phyloP scores from a whole-genome alignment of 768 basidiomycete species.

The Artomyces pyxidatus region DNA sequence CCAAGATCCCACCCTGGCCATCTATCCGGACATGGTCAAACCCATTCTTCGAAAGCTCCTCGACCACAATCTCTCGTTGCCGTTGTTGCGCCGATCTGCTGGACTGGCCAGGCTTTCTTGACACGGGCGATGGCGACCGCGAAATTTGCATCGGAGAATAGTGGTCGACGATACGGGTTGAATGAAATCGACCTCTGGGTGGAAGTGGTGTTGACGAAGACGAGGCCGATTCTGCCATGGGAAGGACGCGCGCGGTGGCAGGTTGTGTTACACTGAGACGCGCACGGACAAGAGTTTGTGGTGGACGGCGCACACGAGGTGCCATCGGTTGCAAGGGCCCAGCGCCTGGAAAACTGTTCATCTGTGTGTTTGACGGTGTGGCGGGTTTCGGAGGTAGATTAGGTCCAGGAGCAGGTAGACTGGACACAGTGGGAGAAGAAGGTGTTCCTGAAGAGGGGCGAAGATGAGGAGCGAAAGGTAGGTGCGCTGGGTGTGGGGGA shows the following conservation, averaged over 20 bases:
- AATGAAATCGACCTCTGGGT: not conserved
- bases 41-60: constrained; percentile 50
- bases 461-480: constrained; percentile 9
- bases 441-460: constrained; percentile 7
- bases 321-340: constrained; percentile 12
- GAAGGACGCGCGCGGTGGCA: not conserved
- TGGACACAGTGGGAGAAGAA: constrained; percentile 7
- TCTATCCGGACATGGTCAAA: constrained; percentile 60
- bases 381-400: constrained; percentile 14
- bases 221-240: not conserved
- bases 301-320: constrained; percentile 14
- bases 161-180: constrained; percentile 7
- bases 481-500: constrained; percentile 24
- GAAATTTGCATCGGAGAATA: constrained; percentile 18
- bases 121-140: constrained; percentile 36
- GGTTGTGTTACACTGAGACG: constrained; percentile 4
- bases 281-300: constrained; percentile 12
- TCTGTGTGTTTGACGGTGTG: constrained; percentile 10
- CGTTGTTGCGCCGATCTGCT: constrained; percentile 22
- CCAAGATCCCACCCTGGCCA: constrained; percentile 34
- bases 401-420: constrained; percentile 1
- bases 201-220: constrained; percentile 8
- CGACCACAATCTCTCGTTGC: constrained; percentile 32
- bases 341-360: constrained; percentile 2
- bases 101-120: constrained; percentile 30